Base-by-base conservation (phyloP, 345 rosid species). In the Acer yangbiense region DNA sequence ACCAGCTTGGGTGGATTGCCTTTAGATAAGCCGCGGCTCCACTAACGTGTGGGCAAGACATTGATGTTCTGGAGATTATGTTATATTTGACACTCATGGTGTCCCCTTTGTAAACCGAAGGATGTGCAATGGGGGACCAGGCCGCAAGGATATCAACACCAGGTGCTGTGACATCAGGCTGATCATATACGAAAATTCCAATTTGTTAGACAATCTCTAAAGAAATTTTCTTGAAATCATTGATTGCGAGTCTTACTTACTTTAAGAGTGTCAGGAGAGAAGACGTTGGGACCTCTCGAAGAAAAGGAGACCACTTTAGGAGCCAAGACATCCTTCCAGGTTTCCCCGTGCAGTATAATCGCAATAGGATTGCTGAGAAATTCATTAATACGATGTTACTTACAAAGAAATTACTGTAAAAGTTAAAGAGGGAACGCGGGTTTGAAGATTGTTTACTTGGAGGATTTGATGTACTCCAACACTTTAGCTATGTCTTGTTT, bases 11-110 rank as follows among this genome's bases (percentile, higher is more conserved):
- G 68, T 81, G 76, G 2, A 46, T 50, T 39, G 84, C 78, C 27
- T 73, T 81, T 23, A 81, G 13, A 11, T 61, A 68, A 17, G 84
- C 78, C 4, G 84, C 78, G 23, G 50, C 16, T 6, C 77, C 84
- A 14, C 74, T 77, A 14, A 50, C 78, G n/a, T 81, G 81, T 44
- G 81, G 84, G 68, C 84, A 81, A 2, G 84, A 62, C 84, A 81
- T 81, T 14, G 81, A 77, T 27, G 81, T 81, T 43, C 84, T 72
- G 9, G 84, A 81, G 67, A 54, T 60, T 32, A 77, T 23, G 21
- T 73, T 68, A 66, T 60, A 81, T 16, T 66, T 44, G 23, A 69
- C 81, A 6, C 64, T 60, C 41, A 80, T 81, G 64, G 68, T 61
- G 57, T 81, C 83, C 7, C 20, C 29, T 14, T 13, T 3, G 0